A percentile compares a stretch with the other conserved stretches of the same genome.
Conservation (phyloP, 805 yeast genomes). For the Hanseniaspora lindneri region DNA sequence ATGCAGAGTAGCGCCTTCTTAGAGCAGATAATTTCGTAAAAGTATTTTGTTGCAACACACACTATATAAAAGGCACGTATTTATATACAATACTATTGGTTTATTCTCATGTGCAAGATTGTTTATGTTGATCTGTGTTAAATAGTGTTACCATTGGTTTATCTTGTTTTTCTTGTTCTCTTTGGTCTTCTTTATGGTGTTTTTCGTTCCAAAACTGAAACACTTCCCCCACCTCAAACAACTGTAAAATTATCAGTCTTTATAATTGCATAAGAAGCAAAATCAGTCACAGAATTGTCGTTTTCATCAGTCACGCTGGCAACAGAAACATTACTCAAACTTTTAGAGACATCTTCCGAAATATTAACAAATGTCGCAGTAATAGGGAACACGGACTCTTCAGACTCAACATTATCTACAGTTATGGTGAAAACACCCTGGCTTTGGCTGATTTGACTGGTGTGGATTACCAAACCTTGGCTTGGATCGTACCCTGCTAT, state of each 20-base stretch:
- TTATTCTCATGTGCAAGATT: no score
- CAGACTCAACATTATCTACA: conserved; percentile 53
- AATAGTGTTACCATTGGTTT: no score
- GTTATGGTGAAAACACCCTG: conserved; percentile 71
- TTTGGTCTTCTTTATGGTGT: no score
- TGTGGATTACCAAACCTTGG: conserved; percentile 51
- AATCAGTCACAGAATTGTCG: conserved; percentile 48
- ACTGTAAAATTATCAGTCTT: conserved; percentile 7
- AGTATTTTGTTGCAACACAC: no score
- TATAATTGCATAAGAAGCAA: conserved; percentile 7
- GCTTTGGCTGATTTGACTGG: conserved; percentile 41
- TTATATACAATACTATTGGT: no score
- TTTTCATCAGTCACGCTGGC: conserved; percentile 44
- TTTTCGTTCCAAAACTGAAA: not conserved
- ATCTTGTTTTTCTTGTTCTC: no score
- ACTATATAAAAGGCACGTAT: no score
- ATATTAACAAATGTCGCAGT: conserved; percentile 49
- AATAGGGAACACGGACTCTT: conserved; percentile 83
- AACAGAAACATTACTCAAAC: conserved; percentile 57
- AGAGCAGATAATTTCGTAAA: no score
- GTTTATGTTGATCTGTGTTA: no score
- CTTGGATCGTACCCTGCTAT: conserved; percentile 50
- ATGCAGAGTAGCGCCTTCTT: no score
- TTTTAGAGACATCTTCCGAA: conserved; percentile 32
- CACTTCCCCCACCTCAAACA: not conserved